These are phyloP conservation scores for Paramyrothecium roridum DNA, from an alignment of 2,329 filamentous ascomycete genomes.

Conservation along the genomic window DNA sequence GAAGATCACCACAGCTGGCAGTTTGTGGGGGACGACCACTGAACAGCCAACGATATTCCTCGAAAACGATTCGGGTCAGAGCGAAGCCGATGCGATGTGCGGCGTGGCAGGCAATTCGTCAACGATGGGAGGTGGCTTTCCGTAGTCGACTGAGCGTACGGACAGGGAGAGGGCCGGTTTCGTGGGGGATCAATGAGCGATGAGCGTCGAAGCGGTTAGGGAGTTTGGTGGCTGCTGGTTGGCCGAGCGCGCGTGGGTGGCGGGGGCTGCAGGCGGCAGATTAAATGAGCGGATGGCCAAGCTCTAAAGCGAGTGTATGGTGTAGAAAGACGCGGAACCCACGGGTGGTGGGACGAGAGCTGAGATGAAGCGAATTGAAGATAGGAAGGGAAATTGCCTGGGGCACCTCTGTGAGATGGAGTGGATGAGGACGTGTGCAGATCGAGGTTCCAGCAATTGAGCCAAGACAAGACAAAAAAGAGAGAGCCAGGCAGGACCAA, in stretches of 20 bases:
- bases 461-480: not conserved
- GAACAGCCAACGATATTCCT: not conserved
- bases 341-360: slow-evolving; percentile 26
- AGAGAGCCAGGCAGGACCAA: not conserved
- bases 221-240: not conserved
- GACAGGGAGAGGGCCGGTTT: not conserved
- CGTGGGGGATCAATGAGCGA: not conserved
- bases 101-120: not conserved
- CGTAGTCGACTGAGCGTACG: not conserved
- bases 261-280: not conserved
- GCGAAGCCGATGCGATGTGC: not conserved
- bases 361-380: slow-evolving; percentile 15
- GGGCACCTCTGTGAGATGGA: not conserved
- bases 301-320: not conserved
- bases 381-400: not conserved
- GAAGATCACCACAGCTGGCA: not conserved
- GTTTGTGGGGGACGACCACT: not conserved
- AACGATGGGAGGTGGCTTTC: not conserved
- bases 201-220: slow-evolving; percentile 1
- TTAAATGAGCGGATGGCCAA: not conserved
- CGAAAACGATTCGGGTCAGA: not conserved
- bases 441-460: not conserved
- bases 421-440: not conserved
- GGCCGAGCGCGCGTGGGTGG: not conserved
- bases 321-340: slow-evolving; percentile 2